These are phyloP conservation scores for Potentilla sterilis DNA, from an alignment of 306 rosid species.

Conservation along the genomic window DNA sequence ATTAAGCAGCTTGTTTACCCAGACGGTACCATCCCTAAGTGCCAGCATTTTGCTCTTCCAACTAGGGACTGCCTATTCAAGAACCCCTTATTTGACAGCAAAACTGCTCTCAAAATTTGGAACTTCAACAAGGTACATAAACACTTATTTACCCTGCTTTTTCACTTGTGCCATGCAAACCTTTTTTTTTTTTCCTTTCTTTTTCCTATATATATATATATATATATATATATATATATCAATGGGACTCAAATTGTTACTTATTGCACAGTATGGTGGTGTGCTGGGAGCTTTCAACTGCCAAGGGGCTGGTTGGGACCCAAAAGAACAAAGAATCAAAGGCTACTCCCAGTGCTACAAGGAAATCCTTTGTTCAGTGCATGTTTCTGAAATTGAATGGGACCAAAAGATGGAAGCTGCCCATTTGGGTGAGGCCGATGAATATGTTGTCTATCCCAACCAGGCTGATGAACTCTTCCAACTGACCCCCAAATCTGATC, in stretches of 20 bases:
- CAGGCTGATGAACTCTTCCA: conserved; percentile 42
- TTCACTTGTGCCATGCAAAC: too few relatives aligned
- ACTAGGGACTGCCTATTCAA: conserved; percentile 82
- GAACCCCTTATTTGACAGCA: conserved; percentile 64
- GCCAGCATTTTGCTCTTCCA: conserved; percentile 80
- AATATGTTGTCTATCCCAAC: conserved; percentile 51
- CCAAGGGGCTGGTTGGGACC: conserved; percentile 94
- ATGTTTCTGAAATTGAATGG: too few relatives aligned
- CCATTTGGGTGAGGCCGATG: neutral
- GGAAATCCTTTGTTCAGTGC: too few relatives aligned
- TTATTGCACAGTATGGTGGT: conserved; percentile 56
- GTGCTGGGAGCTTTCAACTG: conserved; percentile 89
- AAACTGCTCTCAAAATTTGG: conserved; percentile 76
- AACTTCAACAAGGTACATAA: conserved; percentile 69
- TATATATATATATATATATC: too few relatives aligned
- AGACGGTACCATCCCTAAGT: conserved; percentile 73
- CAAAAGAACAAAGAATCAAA: conserved; percentile 46
- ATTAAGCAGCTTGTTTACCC: conserved; percentile 69
- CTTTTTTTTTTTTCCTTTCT: neutral
- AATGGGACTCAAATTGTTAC: neutral
- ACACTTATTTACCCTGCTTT: neutral
- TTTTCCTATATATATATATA: neutral
- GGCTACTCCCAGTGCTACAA: conserved; percentile 67
- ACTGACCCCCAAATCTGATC: conserved; percentile 44
- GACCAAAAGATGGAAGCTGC: too few relatives aligned